Base-by-base conservation (phyloP, 371 early-diverging fungal species). In the Mortierella sp. region DNA sequence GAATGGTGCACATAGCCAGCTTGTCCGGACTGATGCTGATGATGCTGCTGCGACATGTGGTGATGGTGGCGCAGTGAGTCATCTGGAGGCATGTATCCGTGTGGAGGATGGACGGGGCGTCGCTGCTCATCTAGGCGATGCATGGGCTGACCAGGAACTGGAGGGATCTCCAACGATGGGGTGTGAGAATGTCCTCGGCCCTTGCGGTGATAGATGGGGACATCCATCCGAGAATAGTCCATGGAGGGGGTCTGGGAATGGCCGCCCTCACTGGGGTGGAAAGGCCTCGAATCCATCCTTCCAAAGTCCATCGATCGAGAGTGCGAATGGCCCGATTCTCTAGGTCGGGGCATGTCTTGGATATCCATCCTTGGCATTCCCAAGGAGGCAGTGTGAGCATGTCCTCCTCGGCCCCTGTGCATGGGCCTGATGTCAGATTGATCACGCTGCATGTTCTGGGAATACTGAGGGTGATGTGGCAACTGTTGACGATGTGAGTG, bases 161-260 rank as follows among this genome's bases (percentile, higher is more conserved):
- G 76, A 24, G 76, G 76, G 61, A 74, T 74, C 64, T 74, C 76
- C 16, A 74, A 47, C 27, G 76, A 74, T 12, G 76, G 76, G 0
- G 76, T 74, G 27, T 74, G 76, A 1, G 76, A 74, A 19, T 74
- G 76, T 6, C 76, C 76, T 10, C 68, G 76, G 25, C 56, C 76
- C 45, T 74, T 74, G 27, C 68, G 76, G 16, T 66, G 57, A 22
- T 60, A 64, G 54, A 52, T 54, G 27, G n/a, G n/a, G n/a, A n/a
- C n/a, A n/a, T 73, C 73, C 43, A 44, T 34, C 7, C 63, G 34
- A 2, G 76, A 48, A 49, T 74, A 74, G 16, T 74, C 76, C 10
- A 68, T 43, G 1, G 69, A 74, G 2, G 76, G 69, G 1, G 69
- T 74, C 51, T 74, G 76, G 0, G 70, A 70, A 21, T 70, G 70